phyloP scores from a whole-genome alignment of 768 basidiomycete genomes.

The Termitomyces sp. region DNA sequence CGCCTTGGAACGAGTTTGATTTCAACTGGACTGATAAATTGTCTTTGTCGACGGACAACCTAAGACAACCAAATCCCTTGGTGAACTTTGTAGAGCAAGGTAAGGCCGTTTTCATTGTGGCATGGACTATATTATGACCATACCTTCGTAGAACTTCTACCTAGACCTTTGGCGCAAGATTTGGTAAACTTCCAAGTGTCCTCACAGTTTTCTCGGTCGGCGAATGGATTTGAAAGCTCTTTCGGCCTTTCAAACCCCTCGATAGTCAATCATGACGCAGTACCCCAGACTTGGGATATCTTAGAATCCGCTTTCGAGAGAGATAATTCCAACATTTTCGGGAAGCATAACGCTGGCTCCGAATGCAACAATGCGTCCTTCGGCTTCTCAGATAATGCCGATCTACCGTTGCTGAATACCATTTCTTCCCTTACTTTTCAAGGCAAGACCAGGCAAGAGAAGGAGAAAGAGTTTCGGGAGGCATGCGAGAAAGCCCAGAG shows the following conservation, averaged over 20 bases:
- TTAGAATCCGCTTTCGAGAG: neutral
- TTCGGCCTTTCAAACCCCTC: neutral
- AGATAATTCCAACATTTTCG: neutral
- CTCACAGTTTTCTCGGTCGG: neutral
- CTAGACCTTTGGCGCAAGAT: neutral
- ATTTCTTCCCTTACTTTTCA: neutral
- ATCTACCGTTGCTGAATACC: neutral
- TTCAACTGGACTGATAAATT: neutral
- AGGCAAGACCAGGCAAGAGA: constrained; percentile 18
- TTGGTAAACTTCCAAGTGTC: neutral
- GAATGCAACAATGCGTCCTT: neutral
- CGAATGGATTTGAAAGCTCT: neutral
- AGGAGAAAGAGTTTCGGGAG: constrained; percentile 23
- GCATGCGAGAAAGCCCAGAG: constrained; percentile 28
- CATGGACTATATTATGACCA: neutral
- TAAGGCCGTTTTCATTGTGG: neutral
- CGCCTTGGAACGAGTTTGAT: neutral
- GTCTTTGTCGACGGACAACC: neutral
- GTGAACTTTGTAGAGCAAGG: neutral
- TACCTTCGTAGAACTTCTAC: neutral
- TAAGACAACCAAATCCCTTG: neutral
- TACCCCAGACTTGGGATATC: neutral
- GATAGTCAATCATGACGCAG: neutral
- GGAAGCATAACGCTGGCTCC: neutral
- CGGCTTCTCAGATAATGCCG: neutral